Evolutionary conservation across 2,329 filamentous ascomycete genomes (phyloP).

Genomic region (Celoporthe dispersa): DNA sequence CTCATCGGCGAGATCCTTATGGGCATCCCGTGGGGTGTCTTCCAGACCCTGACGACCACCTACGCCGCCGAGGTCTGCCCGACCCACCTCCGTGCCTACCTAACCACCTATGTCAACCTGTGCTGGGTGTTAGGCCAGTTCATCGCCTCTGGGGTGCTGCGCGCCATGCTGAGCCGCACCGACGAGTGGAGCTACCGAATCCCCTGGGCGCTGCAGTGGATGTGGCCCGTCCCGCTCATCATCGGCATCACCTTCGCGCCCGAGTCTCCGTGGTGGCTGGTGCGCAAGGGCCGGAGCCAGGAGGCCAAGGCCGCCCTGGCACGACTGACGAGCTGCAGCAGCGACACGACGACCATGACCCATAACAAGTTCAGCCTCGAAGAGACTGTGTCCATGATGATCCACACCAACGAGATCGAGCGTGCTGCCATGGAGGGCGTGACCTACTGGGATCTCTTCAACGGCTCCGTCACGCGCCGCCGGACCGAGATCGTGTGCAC

Average conservation of each 20-base stretch:
- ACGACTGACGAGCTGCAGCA: constrained; percentile 35
- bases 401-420: constrained; percentile 57
- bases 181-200: constrained; percentile 44
- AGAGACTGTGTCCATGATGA: constrained; percentile 57
- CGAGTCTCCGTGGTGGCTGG: constrained; percentile 50
- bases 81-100: constrained; percentile 39
- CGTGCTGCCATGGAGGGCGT: constrained; percentile 48
- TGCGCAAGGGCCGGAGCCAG: constrained; percentile 41
- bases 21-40: constrained; percentile 40
- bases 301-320: constrained; percentile 41
- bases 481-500: constrained; percentile 55
- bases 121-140: constrained; percentile 41
- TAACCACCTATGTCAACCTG: constrained; percentile 31
- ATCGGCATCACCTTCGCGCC: constrained; percentile 46
- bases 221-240: constrained; percentile 46
- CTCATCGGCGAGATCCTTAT: constrained; percentile 41
- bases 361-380: constrained; percentile 46
- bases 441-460: constrained; percentile 57
- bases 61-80: constrained; percentile 44
- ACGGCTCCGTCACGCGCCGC: constrained; percentile 53
- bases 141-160: constrained; percentile 44
- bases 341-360: constrained; percentile 4
- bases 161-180: constrained; percentile 37
- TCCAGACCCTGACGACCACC: constrained; percentile 41
- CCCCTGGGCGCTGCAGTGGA: constrained; percentile 47